Base-by-base conservation (phyloP, 228 moss, liverwort and hornwort species). In the Sphagnum fallax region DNA sequence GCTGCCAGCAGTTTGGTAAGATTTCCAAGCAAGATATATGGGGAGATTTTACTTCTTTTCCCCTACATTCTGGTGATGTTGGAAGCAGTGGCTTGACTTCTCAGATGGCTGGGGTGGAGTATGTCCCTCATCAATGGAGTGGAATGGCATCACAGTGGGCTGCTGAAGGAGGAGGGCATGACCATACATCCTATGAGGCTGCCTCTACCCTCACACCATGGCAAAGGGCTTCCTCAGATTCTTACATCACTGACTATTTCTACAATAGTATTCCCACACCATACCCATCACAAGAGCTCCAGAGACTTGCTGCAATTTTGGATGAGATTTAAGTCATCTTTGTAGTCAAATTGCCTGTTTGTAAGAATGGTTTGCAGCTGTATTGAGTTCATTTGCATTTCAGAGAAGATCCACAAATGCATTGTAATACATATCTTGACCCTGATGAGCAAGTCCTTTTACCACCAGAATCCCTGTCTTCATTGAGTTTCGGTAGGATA, bases 231-330 rank as follows among this genome's bases (percentile, higher is more conserved):
- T 55, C 55, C 55, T 8, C 9, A 8, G 55, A 60, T 18, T 4
- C 70, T 16, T 72, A 48, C 53, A 10, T 60, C 62, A 3, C 49
- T 16, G 7, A 67, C 61, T 5, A 69, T 55, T 2, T 32, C 32
- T 32, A 32, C 32, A 32, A 32, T 32, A 32, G 32, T 32, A 32
- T 3, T 32, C 32, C 32, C 32, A 32, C 32, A 52, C 16, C 55
- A 6, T 58, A 69, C 15, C 71, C 77, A 10, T 74, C 86, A 0
- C 80, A 78, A 47, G 80, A 86, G 72, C 61, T 86, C 5, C 83
- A 87, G 57, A 80, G 68, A 66, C 67, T 83, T 62, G 80, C 80
- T 52, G 74, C 72, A 49, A 63, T 87, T 4, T 50, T 81, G 75
- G 83, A 81, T 16, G 78, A 80, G 52, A 73, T 83, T 47, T 87